phyloP scores from a whole-genome alignment of 176 grass and related monocot species.

The Oryza rufipogon region DNA sequence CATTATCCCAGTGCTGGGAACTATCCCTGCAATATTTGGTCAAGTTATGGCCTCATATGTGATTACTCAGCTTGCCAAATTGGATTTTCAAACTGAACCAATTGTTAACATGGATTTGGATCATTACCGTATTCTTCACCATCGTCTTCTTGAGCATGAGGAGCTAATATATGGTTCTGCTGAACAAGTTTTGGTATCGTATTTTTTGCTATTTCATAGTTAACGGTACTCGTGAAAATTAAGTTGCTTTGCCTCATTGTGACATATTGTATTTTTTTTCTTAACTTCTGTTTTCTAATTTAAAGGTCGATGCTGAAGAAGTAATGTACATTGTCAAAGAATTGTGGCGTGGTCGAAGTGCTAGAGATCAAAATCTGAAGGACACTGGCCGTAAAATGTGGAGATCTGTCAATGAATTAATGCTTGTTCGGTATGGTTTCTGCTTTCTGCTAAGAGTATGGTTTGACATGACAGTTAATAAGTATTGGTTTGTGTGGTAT shows the following conservation, averaged over 20 bases:
- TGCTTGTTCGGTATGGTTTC: constrained; percentile 77
- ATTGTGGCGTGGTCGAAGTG: constrained; percentile 92
- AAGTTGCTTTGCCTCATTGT: not conserved
- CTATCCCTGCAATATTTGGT: constrained; percentile 95
- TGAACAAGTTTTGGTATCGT: constrained; percentile 78
- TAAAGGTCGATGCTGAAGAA: constrained; percentile 92
- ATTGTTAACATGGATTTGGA: constrained; percentile 95
- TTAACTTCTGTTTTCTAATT: constrained; percentile 36
- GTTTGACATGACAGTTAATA: constrained; percentile 25
- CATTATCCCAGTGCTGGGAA: constrained; percentile 92
- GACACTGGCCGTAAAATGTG: constrained; percentile 85
- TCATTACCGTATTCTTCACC: constrained; percentile 90
- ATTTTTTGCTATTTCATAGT: constrained; percentile 26
- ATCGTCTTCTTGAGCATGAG: constrained; percentile 93
- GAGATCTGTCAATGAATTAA: constrained; percentile 93
- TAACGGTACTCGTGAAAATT: not conserved
- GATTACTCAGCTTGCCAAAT: constrained; percentile 66
- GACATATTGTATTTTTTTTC: not conserved
- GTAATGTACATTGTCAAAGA: constrained; percentile 95
- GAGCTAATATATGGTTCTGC: constrained; percentile 78
- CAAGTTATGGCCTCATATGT: constrained; percentile 97
- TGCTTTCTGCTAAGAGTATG: not conserved
- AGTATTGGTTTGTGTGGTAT: not conserved
- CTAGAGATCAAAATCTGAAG: constrained; percentile 82
- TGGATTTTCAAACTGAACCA: constrained; percentile 83